These are phyloP conservation scores for Magnolia kwangsiensis DNA, from an alignment of 164 flowering plant genomes.

Conservation along the genomic window DNA sequence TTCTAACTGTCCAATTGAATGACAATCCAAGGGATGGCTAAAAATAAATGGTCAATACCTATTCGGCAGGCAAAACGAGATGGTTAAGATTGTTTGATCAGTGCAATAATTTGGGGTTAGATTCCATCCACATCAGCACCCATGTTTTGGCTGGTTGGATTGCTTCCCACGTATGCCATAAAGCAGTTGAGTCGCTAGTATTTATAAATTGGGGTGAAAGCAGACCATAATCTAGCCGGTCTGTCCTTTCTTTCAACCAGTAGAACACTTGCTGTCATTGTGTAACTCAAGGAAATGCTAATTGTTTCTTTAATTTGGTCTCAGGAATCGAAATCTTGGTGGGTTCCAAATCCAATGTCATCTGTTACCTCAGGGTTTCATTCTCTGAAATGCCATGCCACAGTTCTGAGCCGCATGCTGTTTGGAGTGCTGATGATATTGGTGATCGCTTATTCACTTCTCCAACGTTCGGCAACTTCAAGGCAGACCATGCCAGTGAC, in stretches of 20 bases:
- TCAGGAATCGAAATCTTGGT: slow-evolving; percentile 75
- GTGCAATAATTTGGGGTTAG: neutral
- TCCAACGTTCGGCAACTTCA: slow-evolving; percentile 58
- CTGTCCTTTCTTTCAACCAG: neutral
- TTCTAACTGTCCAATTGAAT: too few species aligned
- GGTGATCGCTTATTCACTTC: slow-evolving; percentile 50
- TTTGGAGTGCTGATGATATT: slow-evolving; percentile 64
- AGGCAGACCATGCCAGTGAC: slow-evolving; percentile 80
- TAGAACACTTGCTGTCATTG: neutral
- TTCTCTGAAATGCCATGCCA: slow-evolving; percentile 47
- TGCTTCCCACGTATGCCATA: neutral
- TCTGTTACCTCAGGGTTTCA: slow-evolving; percentile 49
- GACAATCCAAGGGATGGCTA: too few species aligned
- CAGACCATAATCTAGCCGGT: neutral
- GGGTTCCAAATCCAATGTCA: slow-evolving; percentile 64
- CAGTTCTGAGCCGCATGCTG: slow-evolving; percentile 62
- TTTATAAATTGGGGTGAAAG: neutral
- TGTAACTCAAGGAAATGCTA: neutral
- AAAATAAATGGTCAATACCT: too few species aligned
- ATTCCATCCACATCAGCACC: neutral
- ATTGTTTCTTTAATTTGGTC: slow-evolving; percentile 8
- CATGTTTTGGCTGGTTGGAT: neutral
- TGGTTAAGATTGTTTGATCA: neutral
- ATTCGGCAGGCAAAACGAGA: too few species aligned
- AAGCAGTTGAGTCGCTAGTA: neutral